Base-by-base conservation (phyloP, 2,329 filamentous ascomycete species). In the Rhytidhysteron rufulum region DNA sequence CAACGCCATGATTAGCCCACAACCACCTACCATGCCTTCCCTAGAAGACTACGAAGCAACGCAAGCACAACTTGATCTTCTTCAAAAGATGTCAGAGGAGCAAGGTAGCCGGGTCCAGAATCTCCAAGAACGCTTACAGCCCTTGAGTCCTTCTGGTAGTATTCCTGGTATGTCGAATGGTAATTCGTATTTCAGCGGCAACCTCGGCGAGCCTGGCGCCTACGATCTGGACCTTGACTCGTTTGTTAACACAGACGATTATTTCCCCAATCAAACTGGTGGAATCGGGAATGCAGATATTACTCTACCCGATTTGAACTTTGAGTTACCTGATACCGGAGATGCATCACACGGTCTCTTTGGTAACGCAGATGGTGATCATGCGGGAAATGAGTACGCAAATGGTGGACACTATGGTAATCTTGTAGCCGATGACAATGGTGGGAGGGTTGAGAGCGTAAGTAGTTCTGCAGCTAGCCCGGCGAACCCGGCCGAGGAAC, bases 41-140 rank as follows among this genome's bases (percentile, higher is more conserved):
- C 68, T 88, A 16, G 73, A 78, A 37, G 75, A 82, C 29, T 78
- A 93, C 46, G 78, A 75, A 33, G 78, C 78, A 44, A 90, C 85
- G 4, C 77, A 85, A 45, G 74, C 83, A 11, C 86, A 95, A 47
- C 78, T 96, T 20, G 86, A 93, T 37, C 77, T 85, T 21, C 74
- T 97, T 2, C 80, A 87, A 47, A 83, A 83, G 31, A 73, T 95
- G 54, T 87, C 94, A 58, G 79, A 80, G 18, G 82, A 91, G 44
- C 89, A 95, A 55, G 82, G 85, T 44, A 77, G 77, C 34, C 85
- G 86, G 35, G 85, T 96, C 1, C 80, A 86, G 45, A 81, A 86
- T 42, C 73, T 96, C 8, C 82, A 82, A 37, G 82, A 80, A 40
- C 70, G 88, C 13, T 75, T 96, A 6, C 83, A 86, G 5, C 89